phyloP scores from a whole-genome alignment of 352 stramenopile genomes.

The Pythium scleroteichum region DNA sequence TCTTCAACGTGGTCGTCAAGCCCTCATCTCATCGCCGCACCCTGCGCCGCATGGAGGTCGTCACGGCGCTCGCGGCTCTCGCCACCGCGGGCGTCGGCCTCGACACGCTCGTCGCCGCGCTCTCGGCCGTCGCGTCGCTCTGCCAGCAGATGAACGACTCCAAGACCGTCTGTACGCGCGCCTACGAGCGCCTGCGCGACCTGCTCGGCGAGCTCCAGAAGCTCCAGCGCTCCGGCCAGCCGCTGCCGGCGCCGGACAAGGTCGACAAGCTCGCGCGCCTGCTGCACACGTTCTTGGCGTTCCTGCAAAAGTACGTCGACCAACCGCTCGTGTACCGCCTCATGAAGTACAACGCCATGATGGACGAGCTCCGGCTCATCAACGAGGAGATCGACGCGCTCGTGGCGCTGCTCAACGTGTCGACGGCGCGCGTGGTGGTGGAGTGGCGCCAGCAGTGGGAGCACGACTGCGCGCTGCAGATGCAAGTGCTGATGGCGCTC shows the following conservation, averaged over 20 bases:
- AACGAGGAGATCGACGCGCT: conserved; percentile 15
- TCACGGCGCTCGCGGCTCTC: not conserved
- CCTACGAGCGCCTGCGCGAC: conserved; percentile 7
- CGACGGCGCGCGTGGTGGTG: not conserved
- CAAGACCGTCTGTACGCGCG: conserved; percentile 5
- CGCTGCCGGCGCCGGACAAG: conserved; percentile 10
- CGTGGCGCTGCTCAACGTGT: conserved; percentile 3
- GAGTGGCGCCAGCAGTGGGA: conserved; percentile 11
- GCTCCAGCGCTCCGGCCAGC: not conserved
- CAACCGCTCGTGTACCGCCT: not conserved
- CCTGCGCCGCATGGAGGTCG: conserved; percentile 17
- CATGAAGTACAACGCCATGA: conserved; percentile 8
- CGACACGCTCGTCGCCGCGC: conserved; percentile 1
- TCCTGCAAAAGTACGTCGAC: not conserved
- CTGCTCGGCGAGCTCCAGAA: conserved; percentile 15
- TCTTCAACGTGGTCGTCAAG: too few species aligned
- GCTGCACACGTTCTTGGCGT: not conserved
- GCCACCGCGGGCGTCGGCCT: not conserved
- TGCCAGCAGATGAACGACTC: conserved; percentile 12
- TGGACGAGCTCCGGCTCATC: conserved; percentile 10
- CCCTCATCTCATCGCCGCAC: too few species aligned
- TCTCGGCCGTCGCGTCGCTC: conserved; percentile 1
- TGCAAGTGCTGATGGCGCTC: conserved; percentile 2
- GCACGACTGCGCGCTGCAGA: not conserved
- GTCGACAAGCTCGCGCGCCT: not conserved